Conservation (phyloP, 2,329 filamentous ascomycete genomes). For the Onygenales sp. region DNA sequence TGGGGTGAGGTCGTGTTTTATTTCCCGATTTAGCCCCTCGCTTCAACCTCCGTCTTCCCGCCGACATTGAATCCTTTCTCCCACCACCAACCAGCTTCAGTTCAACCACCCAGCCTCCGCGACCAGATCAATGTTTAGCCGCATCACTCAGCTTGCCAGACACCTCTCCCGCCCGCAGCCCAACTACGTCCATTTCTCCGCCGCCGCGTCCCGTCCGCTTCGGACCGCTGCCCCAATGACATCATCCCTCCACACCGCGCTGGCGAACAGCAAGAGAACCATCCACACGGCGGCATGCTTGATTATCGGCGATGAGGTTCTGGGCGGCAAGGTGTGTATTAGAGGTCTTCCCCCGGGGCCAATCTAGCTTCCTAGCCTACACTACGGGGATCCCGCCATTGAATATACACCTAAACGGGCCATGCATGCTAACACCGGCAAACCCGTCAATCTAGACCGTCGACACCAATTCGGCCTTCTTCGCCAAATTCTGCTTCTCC, state of each 20-base stretch:
- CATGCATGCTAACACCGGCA: not conserved
- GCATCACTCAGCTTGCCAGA: constrained; percentile 62
- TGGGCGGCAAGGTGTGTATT: constrained; percentile 73
- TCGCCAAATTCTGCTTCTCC: constrained; percentile 57
- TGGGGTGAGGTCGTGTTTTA: not conserved
- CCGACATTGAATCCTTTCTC: not conserved
- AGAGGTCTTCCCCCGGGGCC: not conserved
- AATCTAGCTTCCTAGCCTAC: too few species aligned
- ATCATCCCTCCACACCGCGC: constrained; percentile 27
- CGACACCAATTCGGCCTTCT: constrained; percentile 57
- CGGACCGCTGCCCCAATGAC: constrained; percentile 27
- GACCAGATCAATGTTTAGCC: constrained; percentile 56
- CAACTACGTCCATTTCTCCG: constrained; percentile 44
- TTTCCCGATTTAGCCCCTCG: not conserved
- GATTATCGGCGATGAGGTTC: constrained; percentile 94
- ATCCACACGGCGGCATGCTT: constrained; percentile 87
- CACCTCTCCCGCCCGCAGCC: constrained; percentile 58
- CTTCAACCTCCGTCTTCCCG: not conserved
- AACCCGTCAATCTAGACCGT: constrained; percentile 41
- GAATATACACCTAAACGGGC: not conserved
- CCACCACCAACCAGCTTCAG: not conserved
- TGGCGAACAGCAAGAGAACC: constrained; percentile 37
- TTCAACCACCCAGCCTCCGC: not conserved
- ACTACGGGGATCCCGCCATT: too few species aligned
- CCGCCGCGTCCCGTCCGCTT: constrained; percentile 22